Percentiles rank a stretch among this genome's conserved stretches.
Conservation (phyloP, 225 moss, liverwort and hornwort genomes). For the Rhytidiadelphus loreus region DNA sequence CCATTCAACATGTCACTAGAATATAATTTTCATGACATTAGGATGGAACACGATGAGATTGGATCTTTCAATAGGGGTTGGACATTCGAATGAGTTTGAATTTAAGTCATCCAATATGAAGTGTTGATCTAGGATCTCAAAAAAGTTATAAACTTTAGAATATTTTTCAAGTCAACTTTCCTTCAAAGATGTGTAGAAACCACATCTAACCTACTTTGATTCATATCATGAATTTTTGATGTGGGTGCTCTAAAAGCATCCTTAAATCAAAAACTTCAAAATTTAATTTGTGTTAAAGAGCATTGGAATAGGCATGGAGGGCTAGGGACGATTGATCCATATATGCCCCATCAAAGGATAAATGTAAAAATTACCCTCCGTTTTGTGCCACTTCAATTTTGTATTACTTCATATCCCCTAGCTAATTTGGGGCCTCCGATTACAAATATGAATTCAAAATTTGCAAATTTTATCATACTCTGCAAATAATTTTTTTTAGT, state of each 20-base stretch:
- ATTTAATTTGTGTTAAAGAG: rapidly evolving
- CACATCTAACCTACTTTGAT: neutral
- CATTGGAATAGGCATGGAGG: neutral
- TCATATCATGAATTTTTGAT: neutral
- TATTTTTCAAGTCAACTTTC: neutral
- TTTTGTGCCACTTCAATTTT: too few relatives aligned
- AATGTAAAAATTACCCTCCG: too few relatives aligned
- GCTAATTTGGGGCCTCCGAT: too few relatives aligned
- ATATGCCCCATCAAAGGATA: too few relatives aligned
- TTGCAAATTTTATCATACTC: too few relatives aligned
- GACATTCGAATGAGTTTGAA: neutral
- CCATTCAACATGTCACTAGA: neutral
- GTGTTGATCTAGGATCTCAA: neutral
- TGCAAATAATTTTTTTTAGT: too few relatives aligned
- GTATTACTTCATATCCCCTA: too few relatives aligned
- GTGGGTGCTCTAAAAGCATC: neutral
- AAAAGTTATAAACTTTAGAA: neutral
- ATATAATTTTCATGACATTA: too few relatives aligned
- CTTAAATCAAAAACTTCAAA: neutral
- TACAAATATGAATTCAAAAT: too few relatives aligned
- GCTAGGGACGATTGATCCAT: too few relatives aligned
- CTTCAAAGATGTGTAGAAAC: neutral
- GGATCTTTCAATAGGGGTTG: rapidly evolving
- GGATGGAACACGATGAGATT: rapidly evolving
- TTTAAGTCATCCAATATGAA: neutral